These are phyloP conservation scores for Fusarium sp. DNA, from an alignment of 2,329 filamentous ascomycete genomes.

Conservation along the genomic window DNA sequence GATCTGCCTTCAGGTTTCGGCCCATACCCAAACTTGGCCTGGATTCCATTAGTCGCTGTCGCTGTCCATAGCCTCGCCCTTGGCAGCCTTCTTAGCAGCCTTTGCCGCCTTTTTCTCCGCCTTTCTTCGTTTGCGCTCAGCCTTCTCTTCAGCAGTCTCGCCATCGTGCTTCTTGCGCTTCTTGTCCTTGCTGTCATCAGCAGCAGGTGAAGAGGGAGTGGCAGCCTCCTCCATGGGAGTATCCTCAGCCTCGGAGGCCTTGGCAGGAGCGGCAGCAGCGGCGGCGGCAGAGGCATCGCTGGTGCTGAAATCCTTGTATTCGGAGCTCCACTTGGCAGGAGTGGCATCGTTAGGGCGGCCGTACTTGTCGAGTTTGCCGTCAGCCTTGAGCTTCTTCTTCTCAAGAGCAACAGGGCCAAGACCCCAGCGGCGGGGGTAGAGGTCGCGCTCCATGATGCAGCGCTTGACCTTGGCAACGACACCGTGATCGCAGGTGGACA, in stretches of 20 bases:
- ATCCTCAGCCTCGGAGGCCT: conserved; percentile 51
- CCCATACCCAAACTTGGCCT: conserved; percentile 11
- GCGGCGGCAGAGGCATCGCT: conserved; percentile 57
- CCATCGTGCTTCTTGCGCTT: conserved; percentile 85
- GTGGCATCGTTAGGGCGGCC: conserved; percentile 92
- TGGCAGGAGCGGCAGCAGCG: conserved; percentile 54
- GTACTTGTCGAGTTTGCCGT: conserved; percentile 98
- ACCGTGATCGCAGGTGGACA: conserved; percentile 96
- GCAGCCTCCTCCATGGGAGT: conserved; percentile 49
- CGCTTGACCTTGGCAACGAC: conserved; percentile 99
- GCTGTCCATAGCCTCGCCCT: conserved; percentile 62
- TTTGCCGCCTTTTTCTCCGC: conserved; percentile 69
- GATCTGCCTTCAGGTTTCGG: conserved; percentile 21
- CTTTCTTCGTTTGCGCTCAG: conserved; percentile 68
- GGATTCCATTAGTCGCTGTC: conserved; percentile 58
- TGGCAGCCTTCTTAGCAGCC: conserved; percentile 63
- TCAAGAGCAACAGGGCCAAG: conserved; percentile 91
- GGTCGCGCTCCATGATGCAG: conserved; percentile 99
- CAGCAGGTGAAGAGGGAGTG: conserved; percentile 50
- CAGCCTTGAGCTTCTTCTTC: conserved; percentile 99
- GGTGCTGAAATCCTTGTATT: conserved; percentile 90
- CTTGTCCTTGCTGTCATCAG: conserved; percentile 69
- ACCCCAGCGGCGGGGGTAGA: conserved; percentile 97
- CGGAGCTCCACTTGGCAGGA: conserved; percentile 89
- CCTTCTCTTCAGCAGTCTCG: conserved; percentile 76